phyloP scores from a whole-genome alignment of 352 stramenopile genomes.

The Phytophthora foliorum region DNA sequence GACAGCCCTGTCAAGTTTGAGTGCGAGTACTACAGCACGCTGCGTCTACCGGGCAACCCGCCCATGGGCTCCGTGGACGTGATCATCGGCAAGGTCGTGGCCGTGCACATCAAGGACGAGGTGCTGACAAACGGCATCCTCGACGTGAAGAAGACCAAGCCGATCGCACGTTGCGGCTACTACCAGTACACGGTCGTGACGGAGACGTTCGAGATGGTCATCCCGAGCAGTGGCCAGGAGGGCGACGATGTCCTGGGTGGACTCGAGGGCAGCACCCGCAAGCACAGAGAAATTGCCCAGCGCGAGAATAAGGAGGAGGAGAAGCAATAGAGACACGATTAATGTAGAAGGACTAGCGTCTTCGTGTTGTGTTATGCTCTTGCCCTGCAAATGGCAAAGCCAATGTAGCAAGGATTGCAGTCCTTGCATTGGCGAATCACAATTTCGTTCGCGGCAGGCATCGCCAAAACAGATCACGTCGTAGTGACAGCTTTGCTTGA shows the following conservation, averaged over 20 bases:
- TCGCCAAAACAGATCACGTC: constrained; percentile 21
- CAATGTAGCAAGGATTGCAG: no score
- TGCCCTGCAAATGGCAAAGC: no score
- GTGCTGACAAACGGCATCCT: constrained; percentile 42
- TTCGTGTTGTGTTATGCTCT: background rate
- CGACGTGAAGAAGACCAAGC: constrained; percentile 47
- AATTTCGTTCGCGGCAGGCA: constrained; percentile 5
- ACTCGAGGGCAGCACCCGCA: constrained; percentile 38
- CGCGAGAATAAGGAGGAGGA: constrained; percentile 22
- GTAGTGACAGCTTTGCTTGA: no score
- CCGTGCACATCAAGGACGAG: constrained; percentile 46
- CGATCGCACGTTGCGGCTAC: constrained; percentile 43
- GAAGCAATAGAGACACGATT: constrained; percentile 13
- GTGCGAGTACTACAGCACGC: constrained; percentile 47
- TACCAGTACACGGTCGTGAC: constrained; percentile 46
- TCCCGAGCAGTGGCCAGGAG: constrained; percentile 36
- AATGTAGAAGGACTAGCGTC: constrained; percentile 13
- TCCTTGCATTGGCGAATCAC: background rate
- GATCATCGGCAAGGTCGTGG: constrained; percentile 47
- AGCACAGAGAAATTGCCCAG: constrained; percentile 37
- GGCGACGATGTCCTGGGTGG: constrained; percentile 34
- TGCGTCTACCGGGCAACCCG: constrained; percentile 43
- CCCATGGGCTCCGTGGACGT: constrained; percentile 45
- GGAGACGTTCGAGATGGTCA: constrained; percentile 48
- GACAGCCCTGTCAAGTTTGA: constrained; percentile 46